Evolutionary conservation across 495 filamentous ascomycete species (phyloP).

Genomic region (Daldinia caldariorum): DNA sequence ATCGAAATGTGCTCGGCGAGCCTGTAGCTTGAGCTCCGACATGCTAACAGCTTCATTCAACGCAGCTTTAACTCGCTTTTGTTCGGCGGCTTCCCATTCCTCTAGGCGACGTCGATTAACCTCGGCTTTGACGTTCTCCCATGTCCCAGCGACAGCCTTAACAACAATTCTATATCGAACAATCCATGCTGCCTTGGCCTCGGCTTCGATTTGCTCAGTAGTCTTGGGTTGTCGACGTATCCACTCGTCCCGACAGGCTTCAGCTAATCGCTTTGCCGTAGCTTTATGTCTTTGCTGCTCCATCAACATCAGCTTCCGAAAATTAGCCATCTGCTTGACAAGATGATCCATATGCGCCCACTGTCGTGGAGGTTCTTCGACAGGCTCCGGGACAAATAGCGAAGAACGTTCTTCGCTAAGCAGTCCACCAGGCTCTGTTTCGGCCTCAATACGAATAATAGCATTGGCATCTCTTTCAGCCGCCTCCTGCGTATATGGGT

Average conservation of each 20-base stretch:
- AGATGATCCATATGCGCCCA: slow-evolving; percentile 89
- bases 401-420: slow-evolving; percentile 77
- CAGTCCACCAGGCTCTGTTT: slow-evolving; percentile 76
- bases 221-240: slow-evolving; percentile 73
- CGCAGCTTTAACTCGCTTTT: slow-evolving; percentile 79
- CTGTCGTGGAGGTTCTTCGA: slow-evolving; percentile 76
- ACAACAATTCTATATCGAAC: slow-evolving; percentile 71
- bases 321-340: slow-evolving; percentile 79
- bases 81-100: slow-evolving; percentile 87
- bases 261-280: slow-evolving; percentile 72
- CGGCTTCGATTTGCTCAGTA: slow-evolving; percentile 71
- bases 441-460: slow-evolving; percentile 72
- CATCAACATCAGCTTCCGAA: slow-evolving; percentile 77
- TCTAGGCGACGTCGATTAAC: slow-evolving; percentile 76
- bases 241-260: slow-evolving; percentile 69
- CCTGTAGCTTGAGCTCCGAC: slow-evolving; percentile 66
- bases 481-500: slow-evolving; percentile 61
- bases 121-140: slow-evolving; percentile 79
- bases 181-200: slow-evolving; percentile 62
- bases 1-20: slow-evolving; percentile 57
- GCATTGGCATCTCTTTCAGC: slow-evolving; percentile 62
- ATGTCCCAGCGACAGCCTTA: slow-evolving; percentile 76
- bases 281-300: slow-evolving; percentile 78
- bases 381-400: slow-evolving; percentile 78
- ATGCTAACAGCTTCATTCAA: slow-evolving; percentile 85